phyloP scores from a whole-genome alignment of 1,139 yeast species.

The Taphrina communis region DNA sequence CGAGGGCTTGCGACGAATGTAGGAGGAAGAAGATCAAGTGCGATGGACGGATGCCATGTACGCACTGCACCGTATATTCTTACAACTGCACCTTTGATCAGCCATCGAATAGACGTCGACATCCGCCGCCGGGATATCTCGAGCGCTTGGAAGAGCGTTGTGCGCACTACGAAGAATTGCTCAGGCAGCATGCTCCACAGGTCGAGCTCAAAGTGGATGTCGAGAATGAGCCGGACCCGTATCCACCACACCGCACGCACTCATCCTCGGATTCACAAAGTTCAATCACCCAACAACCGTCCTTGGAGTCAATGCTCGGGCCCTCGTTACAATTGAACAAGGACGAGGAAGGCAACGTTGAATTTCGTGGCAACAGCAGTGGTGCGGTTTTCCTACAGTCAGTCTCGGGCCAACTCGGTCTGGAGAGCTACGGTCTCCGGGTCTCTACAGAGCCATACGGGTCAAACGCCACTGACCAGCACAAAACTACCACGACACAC shows the following conservation, averaged over 20 bases:
- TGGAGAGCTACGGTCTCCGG: conserved; percentile 30
- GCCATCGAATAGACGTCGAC: conserved; percentile 68
- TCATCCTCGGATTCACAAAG: conserved; percentile 39
- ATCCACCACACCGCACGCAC: conserved; percentile 7
- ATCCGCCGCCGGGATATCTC: conserved; percentile 51
- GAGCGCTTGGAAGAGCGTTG: conserved; percentile 53
- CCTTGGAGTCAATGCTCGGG: conserved; percentile 47
- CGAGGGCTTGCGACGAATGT: conserved; percentile 85
- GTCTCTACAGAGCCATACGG: not conserved
- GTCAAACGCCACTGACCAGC: not conserved
- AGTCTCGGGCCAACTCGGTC: conserved; percentile 46
- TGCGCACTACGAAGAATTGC: conserved; percentile 52
- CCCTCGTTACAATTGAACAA: conserved; percentile 47
- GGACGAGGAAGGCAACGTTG: conserved; percentile 47
- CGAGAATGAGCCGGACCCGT: not conserved
- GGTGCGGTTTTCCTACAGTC: conserved; percentile 47
- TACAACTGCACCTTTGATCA: conserved; percentile 57
- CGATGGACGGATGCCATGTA: conserved; percentile 72
- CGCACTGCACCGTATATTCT: conserved; percentile 86
- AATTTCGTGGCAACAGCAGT: conserved; percentile 47
- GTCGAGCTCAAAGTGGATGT: conserved; percentile 7
- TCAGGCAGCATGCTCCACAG: conserved; percentile 47
- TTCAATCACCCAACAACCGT: conserved; percentile 7
- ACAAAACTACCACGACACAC: not conserved
- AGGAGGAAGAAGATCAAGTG: conserved; percentile 74